These are phyloP conservation scores for Leersia perrieri DNA, from an alignment of 176 grass and related monocot genomes.

Conservation along the genomic window DNA sequence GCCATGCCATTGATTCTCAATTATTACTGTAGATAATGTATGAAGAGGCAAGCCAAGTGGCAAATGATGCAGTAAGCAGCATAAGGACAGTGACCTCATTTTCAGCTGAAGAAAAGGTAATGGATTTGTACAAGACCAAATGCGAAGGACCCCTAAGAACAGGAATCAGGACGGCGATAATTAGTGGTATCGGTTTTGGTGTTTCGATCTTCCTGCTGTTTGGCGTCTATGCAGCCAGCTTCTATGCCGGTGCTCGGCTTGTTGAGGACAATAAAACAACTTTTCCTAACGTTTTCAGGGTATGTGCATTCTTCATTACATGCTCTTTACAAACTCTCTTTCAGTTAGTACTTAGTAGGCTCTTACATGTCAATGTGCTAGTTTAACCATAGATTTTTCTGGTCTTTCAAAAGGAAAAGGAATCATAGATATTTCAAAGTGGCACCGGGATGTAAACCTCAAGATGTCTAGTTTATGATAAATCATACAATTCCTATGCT, in stretches of 20 bases:
- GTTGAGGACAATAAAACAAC: slow-evolving; percentile 49
- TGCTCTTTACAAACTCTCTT: neutral
- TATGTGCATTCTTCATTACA: slow-evolving; percentile 19
- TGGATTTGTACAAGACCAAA: slow-evolving; percentile 71
- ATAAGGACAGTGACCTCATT: slow-evolving; percentile 94
- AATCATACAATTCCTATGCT: neutral
- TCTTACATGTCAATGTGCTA: neutral
- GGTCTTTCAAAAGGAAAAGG: too few relatives aligned
- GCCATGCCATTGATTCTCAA: neutral
- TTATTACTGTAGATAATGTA: slow-evolving; percentile 70
- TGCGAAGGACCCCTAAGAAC: slow-evolving; percentile 64
- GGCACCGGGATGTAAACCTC: neutral
- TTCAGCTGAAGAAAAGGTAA: slow-evolving; percentile 78
- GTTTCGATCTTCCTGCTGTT: neutral
- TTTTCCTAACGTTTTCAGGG: slow-evolving; percentile 64
- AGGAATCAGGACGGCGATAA: slow-evolving; percentile 73
- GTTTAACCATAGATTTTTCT: neutral
- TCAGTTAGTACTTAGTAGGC: neutral
- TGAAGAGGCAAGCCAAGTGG: slow-evolving; percentile 84
- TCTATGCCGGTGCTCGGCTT: slow-evolving; percentile 70
- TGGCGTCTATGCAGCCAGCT: slow-evolving; percentile 52
- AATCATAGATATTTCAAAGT: neutral
- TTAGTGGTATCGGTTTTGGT: slow-evolving; percentile 71
- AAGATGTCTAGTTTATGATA: neutral
- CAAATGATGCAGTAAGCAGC: slow-evolving; percentile 78